Base-by-base conservation (phyloP, 1,284 basidiomycete genomes). In the Moesziomyces parantarcticus region DNA sequence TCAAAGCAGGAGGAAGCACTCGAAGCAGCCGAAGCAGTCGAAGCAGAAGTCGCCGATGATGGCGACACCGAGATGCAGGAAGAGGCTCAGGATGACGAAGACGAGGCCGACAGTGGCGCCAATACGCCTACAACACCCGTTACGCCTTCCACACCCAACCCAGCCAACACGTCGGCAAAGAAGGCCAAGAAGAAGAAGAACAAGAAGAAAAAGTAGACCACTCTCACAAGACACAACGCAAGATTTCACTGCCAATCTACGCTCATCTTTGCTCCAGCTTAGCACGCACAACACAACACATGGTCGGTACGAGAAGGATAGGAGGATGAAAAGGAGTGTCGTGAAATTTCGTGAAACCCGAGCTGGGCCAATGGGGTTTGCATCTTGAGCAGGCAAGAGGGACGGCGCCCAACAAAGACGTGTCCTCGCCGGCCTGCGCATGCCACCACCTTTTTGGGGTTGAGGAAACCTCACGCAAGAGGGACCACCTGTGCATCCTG, bases 191-290 rank as follows among this genome's bases (percentile, higher is more conserved):
- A 58, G 40, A 65, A 66, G 40, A 62, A 63, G 42, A 68, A 56
- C 22, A 70, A 70, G 26, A 70, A 63, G 40, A 73, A 73, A 53
- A 72, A 67, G 41, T 64, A 60, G 23, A 10, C n/a, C 8, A 1
- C 39, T 23, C 32, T 13, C 14, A 26, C 26, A n/a, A n/a, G 32
- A 21, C 23, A 32, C 36, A n/a, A 23, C 4, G 10, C 11, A 11
- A 32, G 5, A 13, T 32, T 13, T 32, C 10, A 13, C 10, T 32
- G 29, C 1, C 29, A 32, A 32, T 32, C 29, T 32, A n/a, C n/a
- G n/a, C n/a, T n/a, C 10, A 32, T 13, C 4, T 32, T 32, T 32
- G 29, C 29, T 32, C 2, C 29, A n/a, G n/a, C n/a, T n/a, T n/a
- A n/a, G n/a, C 23, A 40, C 23, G 41, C 2, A 32, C 22, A 46